These are phyloP conservation scores for Westerdykella ornata DNA, from an alignment of 2,329 filamentous ascomycete species.

Conservation along the genomic window DNA sequence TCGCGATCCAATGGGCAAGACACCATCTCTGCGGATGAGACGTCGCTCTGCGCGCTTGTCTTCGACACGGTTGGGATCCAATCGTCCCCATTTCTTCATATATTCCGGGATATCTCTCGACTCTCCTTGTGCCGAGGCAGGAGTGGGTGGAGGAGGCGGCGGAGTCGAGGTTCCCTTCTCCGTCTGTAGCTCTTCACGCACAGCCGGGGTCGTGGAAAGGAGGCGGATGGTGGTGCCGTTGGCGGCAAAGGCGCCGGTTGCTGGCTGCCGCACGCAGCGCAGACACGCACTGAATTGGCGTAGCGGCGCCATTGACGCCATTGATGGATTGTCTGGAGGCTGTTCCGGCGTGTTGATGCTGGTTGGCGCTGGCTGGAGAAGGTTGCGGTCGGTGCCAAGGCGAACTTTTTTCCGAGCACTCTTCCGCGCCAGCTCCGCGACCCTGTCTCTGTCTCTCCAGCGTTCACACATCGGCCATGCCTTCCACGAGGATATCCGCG, in stretches of 20 bases:
- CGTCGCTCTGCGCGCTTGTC: constrained; percentile 53
- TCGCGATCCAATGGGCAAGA: constrained; percentile 72
- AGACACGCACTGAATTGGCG: constrained; percentile 32
- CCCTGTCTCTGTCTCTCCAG: constrained; percentile 11
- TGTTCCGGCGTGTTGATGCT: constrained; percentile 6
- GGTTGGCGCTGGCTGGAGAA: constrained; percentile 8
- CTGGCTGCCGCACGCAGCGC: constrained; percentile 25
- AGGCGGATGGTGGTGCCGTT: constrained; percentile 34
- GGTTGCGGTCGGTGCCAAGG: constrained; percentile 5
- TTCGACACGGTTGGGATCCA: constrained; percentile 31
- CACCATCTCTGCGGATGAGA: constrained; percentile 58
- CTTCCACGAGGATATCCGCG: constrained; percentile 34
- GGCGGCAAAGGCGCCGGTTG: constrained; percentile 22
- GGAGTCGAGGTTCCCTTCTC: constrained; percentile 12
- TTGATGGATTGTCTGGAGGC: constrained; percentile 8
- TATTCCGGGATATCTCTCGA: constrained; percentile 19
- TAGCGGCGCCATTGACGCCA: constrained; percentile 32
- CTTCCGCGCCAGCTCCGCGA: constrained; percentile 28
- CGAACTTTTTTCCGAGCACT: constrained; percentile 12
- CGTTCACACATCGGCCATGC: constrained; percentile 32
- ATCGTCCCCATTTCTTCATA: constrained; percentile 32
- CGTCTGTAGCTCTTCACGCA: constrained; percentile 41
- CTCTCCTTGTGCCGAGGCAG: constrained; percentile 6
- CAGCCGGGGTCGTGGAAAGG: constrained; percentile 44
- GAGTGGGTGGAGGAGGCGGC: constrained; percentile 17